Evolutionary conservation across 2,329 filamentous ascomycete species (phyloP), one percentile per base, ranked within the genome.

Genomic region (Diaporthe velutina): DNA sequence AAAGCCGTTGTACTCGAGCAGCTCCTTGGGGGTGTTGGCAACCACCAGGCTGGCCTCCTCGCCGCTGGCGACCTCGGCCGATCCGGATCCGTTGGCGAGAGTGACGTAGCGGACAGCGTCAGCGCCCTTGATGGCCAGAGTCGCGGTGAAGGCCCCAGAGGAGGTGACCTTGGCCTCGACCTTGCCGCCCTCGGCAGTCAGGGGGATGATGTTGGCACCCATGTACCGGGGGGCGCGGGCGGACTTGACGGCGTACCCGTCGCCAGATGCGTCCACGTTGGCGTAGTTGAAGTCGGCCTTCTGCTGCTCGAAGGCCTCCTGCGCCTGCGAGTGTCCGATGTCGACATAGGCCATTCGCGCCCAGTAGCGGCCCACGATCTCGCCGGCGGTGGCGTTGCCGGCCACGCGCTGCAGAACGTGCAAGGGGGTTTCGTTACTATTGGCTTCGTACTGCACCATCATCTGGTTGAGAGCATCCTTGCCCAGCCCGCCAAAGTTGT

Each of bases 41-140:
- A 89, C 82, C 12, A 88, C 84, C 48, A 89, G 79, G 54, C 79
- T 86, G 10, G 81, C 83, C 79, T 88, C 83, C 76, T 88, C 86
- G 0, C 82, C 83, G n/a, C 76, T 77, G 17, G 80, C 80, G 10
- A 88, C 75, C 1, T 75, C 75, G 1, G 81, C 81, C 15, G 80
- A 81, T 0, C 81, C 86, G 22, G 79, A 79, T 2, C 84, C 84
- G 58, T 82, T 77, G 17, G 76, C 77, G 19, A 82, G 76, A 8
- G 83, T 81, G 7, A 85, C 78, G 73, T 88, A 88, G 1, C 84
- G 79, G 1, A 82, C 81, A 25, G 76, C 78, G 48, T 79, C 78
- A 35, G 80, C 78, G 22, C 78, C 77, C 72, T 79, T 80, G 19
- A 88, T 80, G 7, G 83, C 85, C 25, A 88, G 79, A 0, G 82